Evolutionary conservation across 129 eudicot genomes (phyloP).

Genomic region (Saussurea involucrata): DNA sequence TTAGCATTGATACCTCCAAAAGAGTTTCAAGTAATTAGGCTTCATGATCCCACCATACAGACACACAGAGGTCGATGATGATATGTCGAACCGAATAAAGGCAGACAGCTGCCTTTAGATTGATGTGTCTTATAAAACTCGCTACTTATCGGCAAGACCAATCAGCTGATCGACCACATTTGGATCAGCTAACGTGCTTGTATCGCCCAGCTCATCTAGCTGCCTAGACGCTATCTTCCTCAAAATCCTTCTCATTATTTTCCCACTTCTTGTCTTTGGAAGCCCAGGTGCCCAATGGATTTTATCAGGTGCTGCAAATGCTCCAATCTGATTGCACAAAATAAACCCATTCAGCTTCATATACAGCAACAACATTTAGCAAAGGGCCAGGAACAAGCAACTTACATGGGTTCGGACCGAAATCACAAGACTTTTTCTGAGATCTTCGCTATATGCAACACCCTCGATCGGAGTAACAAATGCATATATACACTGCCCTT

Average conservation of each 20-base stretch:
- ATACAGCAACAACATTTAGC: not conserved
- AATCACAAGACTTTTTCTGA: slow-evolving; percentile 68
- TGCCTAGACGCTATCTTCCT: slow-evolving; percentile 92
- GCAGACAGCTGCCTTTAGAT: too few species aligned
- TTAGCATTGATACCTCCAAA: too few species aligned
- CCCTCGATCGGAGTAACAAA: slow-evolving; percentile 90
- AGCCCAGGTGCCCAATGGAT: slow-evolving; percentile 98
- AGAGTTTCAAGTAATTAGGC: too few species aligned
- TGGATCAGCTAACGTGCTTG: slow-evolving; percentile 93
- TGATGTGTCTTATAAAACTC: not conserved
- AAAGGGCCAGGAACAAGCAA: not conserved
- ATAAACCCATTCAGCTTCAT: not conserved
- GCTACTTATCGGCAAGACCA: slow-evolving; percentile 53
- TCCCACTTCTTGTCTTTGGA: slow-evolving; percentile 96
- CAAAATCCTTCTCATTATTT: slow-evolving; percentile 90
- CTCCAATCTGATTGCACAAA: slow-evolving; percentile 72
- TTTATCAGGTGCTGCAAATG: slow-evolving; percentile 94
- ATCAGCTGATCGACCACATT: slow-evolving; percentile 85
- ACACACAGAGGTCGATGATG: too few species aligned
- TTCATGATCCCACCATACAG: too few species aligned
- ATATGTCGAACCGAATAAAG: too few species aligned
- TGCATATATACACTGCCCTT: slow-evolving; percentile 97
- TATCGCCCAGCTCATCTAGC: slow-evolving; percentile 93
- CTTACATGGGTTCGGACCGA: slow-evolving; percentile 79
- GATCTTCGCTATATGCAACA: slow-evolving; percentile 86